Conservation (phyloP, 2,329 filamentous ascomycete species). For the Magnaporthales sp. region DNA sequence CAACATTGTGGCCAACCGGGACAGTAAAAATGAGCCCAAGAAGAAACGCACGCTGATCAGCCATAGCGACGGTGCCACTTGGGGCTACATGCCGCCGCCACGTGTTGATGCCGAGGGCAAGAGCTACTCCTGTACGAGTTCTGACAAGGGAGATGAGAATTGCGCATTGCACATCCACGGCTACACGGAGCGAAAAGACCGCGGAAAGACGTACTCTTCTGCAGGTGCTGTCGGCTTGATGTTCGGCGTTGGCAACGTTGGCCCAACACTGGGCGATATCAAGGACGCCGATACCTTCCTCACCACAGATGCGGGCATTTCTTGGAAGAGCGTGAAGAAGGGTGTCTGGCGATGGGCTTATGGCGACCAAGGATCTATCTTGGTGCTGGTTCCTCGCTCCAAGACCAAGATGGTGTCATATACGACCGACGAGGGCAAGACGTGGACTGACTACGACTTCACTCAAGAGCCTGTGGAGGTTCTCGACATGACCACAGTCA, state of each 20-base stretch:
- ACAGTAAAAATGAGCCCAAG: slow-evolving; percentile 61
- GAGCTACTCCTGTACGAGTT: slow-evolving; percentile 54
- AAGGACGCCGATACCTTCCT: slow-evolving; percentile 83
- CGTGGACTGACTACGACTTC: slow-evolving; percentile 72
- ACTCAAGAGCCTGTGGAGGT: slow-evolving; percentile 62
- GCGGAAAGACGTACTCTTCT: slow-evolving; percentile 79
- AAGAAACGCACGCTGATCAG: slow-evolving; percentile 85
- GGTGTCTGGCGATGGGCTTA: slow-evolving; percentile 90
- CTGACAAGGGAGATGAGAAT: slow-evolving; percentile 46
- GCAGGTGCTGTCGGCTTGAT: slow-evolving; percentile 82
- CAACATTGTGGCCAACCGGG: slow-evolving; percentile 72
- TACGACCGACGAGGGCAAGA: slow-evolving; percentile 61
- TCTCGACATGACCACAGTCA: slow-evolving; percentile 76
- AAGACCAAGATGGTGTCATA: slow-evolving; percentile 52
- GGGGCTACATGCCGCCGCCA: slow-evolving; percentile 70
- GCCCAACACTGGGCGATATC: slow-evolving; percentile 54
- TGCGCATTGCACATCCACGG: slow-evolving; percentile 91
- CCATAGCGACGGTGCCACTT: slow-evolving; percentile 90
- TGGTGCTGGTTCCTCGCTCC: slow-evolving; percentile 73
- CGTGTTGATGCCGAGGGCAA: slow-evolving; percentile 62
- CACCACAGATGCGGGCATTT: slow-evolving; percentile 82
- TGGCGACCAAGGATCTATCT: slow-evolving; percentile 87
- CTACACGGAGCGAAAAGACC: slow-evolving; percentile 83
- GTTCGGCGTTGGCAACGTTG: slow-evolving; percentile 88
- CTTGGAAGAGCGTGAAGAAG: slow-evolving; percentile 78